Evolutionary conservation across 345 rosid genomes (phyloP).

Genomic region (Eucalyptus urophylla): DNA sequence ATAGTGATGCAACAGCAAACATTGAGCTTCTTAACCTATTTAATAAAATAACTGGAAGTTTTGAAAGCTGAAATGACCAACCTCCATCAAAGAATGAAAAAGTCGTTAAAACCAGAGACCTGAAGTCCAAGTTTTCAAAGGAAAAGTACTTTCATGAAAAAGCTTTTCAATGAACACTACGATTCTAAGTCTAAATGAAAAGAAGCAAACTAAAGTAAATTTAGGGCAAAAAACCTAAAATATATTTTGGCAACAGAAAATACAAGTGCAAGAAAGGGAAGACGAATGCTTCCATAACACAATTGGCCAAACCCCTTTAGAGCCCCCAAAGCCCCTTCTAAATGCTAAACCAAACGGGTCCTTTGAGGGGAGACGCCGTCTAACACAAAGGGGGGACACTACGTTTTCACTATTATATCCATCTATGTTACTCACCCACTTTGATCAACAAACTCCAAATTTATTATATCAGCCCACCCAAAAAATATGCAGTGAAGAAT

Average conservation of each 20-base stretch:
- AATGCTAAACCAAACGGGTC: too few species aligned
- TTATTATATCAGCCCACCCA: neutral
- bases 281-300: neutral
- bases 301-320: too few species aligned
- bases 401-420: neutral
- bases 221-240: neutral
- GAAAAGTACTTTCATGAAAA: neutral
- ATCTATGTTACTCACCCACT: neutral
- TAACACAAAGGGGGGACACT: neutral
- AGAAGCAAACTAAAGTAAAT: neutral
- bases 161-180: neutral
- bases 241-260: neutral
- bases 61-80: neutral
- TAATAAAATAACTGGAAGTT: neutral
- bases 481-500: neutral
- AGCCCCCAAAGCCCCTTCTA: too few species aligned
- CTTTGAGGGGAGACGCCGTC: neutral
- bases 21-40: neutral
- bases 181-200: neutral
- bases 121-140: neutral
- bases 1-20: neutral
- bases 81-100: neutral
- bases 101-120: neutral
- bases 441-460: neutral
- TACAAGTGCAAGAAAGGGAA: neutral